A percentile compares a stretch with the other conserved stretches of the same genome.
phyloP scores from a whole-genome alignment of 2,329 filamentous ascomycete genomes.

The Phaeomoniella chlamydospora region DNA sequence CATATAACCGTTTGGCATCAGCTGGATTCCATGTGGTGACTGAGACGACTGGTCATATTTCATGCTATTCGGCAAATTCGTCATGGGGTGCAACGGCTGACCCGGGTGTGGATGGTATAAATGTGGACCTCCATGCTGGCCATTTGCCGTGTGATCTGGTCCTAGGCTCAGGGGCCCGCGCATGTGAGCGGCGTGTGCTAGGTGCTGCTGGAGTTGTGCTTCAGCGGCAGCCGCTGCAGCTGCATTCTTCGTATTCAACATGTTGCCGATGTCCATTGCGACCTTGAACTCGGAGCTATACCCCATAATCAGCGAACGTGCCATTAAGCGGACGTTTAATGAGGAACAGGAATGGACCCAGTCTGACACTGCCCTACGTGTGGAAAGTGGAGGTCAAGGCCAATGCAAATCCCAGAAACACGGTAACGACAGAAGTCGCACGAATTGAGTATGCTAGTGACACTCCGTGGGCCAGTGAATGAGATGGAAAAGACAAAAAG shows the following conservation, averaged over 20 bases:
- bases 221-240: conserved; percentile 25
- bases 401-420: not conserved
- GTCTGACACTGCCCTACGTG: no score
- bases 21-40: conserved; percentile 30
- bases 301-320: no score
- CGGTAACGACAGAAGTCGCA: not conserved
- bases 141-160: conserved; percentile 43
- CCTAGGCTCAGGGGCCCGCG: conserved; percentile 17
- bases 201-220: conserved; percentile 29
- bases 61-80: conserved; percentile 35
- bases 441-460: not conserved
- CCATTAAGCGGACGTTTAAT: no score
- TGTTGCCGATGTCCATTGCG: conserved; percentile 36
- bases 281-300: no score
- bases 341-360: no score
- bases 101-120: conserved; percentile 43
- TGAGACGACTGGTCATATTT: conserved; percentile 23
- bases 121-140: conserved; percentile 40
- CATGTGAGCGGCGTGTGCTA: conserved; percentile 23
- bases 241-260: conserved; percentile 34
- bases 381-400: no score
- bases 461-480: no score
- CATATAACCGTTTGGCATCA: conserved; percentile 41
- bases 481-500: not conserved
- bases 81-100: conserved; percentile 35